Percentiles rank a stretch among this genome's conserved stretches.
Evolutionary conservation across 495 filamentous ascomycete genomes (phyloP).

Genomic region (Lasiosphaeria hispida): DNA sequence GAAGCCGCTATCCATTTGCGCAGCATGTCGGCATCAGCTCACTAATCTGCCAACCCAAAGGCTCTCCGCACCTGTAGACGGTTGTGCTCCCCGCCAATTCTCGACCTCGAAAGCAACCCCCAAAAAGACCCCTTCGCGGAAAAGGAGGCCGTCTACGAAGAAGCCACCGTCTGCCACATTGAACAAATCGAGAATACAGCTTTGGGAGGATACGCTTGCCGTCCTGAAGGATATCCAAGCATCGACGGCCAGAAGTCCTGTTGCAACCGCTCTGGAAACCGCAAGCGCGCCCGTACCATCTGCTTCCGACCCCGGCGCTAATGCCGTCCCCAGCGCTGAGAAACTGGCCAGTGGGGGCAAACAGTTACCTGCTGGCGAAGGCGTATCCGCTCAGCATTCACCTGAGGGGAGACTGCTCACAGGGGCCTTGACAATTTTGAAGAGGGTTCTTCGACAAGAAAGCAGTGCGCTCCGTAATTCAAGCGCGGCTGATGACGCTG

Average conservation of each 20-base stretch:
- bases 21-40: slow-evolving; percentile 21
- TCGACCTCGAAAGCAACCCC: background rate
- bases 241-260: background rate
- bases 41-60: slow-evolving; percentile 11
- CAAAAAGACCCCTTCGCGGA: background rate
- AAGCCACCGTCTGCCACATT: background rate
- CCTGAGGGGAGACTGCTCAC: too few relatives aligned
- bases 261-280: background rate
- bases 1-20: slow-evolving; percentile 20
- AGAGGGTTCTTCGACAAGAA: too few relatives aligned
- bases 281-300: too few relatives aligned
- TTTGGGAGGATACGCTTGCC: slow-evolving; percentile 12
- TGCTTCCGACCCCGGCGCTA: too few relatives aligned
- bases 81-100: background rate
- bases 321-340: too few relatives aligned
- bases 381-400: too few relatives aligned
- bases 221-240: slow-evolving; percentile 14
- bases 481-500: too few relatives aligned
- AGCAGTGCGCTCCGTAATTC: too few relatives aligned
- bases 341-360: too few relatives aligned
- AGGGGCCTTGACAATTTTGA: too few relatives aligned
- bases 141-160: background rate
- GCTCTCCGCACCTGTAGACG: background rate
- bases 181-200: background rate
- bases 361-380: too few relatives aligned